Evolutionary conservation across 257 asterid species (phyloP), one percentile per base, ranked within the genome.

Genomic region (Dorcoceras hygrometricum): DNA sequence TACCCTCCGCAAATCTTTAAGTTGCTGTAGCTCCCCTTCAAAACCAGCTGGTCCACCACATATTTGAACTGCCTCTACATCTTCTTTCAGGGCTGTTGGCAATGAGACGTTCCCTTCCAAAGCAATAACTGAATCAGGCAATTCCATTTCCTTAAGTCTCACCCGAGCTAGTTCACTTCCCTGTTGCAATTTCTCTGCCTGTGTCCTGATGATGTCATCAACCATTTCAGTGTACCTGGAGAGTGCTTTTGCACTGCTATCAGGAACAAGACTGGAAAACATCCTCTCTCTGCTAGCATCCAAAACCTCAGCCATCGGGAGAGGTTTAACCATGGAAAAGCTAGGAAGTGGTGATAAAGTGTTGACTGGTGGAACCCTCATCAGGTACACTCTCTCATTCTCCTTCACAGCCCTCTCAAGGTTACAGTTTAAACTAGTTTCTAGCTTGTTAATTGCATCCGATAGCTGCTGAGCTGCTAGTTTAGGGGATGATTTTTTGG

Each of bases 91-190:
- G 64, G 83, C 66, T 54, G 81, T 57, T 19, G 99, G 97, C 46
- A 90, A 71, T 63, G 76, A 65, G 32, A 76, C 72, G 77, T 84
- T 87, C 62, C 99, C 99, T 81, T 90, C 97, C 83, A 94, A 66
- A 54, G 99, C 82, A 77, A 88, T 92, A 77, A 94, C 78, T 10
- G 99, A 86, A 81, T 94, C 95, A 28, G 99, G 99, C 69, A 94
- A 81, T 73, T 85, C 99, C 97, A 94, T 90, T 81, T 94, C 99
- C 79, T 79, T 94, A 61, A 94, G 84, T 75, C 94, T 94, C 77
- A 90, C 96, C 28, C 97, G 89, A 62, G 99, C 99, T 66, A 94
- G 79, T 77, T 94, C 99, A 81, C 99, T 94, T 73, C 97, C 99
- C 80, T 87, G 95, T 80, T 88, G 99, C 81, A 94, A 82, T 70